A percentile compares a stretch with the other conserved stretches of the same genome.
Conservation (phyloP, 2,329 filamentous ascomycete genomes). For the Hypocrella siamensis region DNA sequence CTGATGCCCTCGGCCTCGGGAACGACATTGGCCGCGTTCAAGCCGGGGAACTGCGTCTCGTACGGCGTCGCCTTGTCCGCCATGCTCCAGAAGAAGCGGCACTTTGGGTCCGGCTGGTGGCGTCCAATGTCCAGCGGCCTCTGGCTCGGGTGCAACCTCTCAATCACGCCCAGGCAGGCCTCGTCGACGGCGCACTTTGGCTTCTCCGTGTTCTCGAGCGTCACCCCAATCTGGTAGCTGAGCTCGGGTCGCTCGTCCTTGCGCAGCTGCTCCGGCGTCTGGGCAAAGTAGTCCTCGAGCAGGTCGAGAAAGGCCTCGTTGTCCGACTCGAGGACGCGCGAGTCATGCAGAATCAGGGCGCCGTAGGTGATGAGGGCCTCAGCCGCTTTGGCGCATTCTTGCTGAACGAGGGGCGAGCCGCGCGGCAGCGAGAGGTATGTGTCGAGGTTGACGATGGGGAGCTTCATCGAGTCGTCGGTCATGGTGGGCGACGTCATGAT, state of each 20-base stretch:
- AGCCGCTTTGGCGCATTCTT: constrained; percentile 38
- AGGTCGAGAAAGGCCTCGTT: constrained; percentile 43
- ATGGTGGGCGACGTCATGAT: neutral
- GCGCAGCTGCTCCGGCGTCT: constrained; percentile 29
- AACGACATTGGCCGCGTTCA: constrained; percentile 39
- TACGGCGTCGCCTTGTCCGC: constrained; percentile 36
- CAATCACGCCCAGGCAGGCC: constrained; percentile 41
- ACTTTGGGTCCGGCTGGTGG: constrained; percentile 44
- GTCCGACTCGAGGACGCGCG: constrained; percentile 37
- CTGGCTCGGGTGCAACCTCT: constrained; percentile 35
- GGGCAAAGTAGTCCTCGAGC: constrained; percentile 49
- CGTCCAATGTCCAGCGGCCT: constrained; percentile 40
- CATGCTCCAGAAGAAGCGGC: constrained; percentile 49
- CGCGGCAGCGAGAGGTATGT: constrained; percentile 38
- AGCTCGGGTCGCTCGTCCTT: constrained; percentile 41
- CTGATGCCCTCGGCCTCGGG: constrained; percentile 32
- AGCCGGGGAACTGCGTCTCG: constrained; percentile 34
- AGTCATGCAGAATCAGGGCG: constrained; percentile 43
- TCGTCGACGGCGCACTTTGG: constrained; percentile 48
- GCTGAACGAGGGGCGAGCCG: constrained; percentile 26
- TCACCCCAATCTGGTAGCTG: constrained; percentile 45
- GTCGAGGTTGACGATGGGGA: constrained; percentile 44
- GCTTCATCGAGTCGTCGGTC: constrained; percentile 29
- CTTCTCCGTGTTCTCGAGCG: constrained; percentile 47
- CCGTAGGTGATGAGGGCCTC: constrained; percentile 43